Evolutionary conservation across 169 alveolate species (phyloP).

Genomic region (Plasmodium gonderi): DNA sequence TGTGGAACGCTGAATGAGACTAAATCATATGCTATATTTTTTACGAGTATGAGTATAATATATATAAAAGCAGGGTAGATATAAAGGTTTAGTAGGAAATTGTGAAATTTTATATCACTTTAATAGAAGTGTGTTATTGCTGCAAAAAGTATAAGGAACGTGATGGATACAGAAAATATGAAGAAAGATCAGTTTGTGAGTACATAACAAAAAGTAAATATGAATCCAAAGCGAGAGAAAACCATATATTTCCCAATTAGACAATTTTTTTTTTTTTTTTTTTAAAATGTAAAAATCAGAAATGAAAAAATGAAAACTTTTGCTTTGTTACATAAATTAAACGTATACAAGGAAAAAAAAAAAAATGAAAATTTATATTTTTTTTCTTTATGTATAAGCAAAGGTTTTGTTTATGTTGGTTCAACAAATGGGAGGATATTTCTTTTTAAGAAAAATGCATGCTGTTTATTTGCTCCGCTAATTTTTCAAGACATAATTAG

Average conservation of each 20-base stretch:
- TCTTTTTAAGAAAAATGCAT: constrained; percentile 35
- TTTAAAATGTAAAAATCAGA: background rate
- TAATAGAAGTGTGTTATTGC: too few species aligned
- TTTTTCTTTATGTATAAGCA: constrained; percentile 23
- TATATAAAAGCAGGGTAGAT: too few species aligned
- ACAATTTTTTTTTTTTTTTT: background rate
- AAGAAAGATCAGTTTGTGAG: background rate
- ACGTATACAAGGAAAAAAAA: constrained; percentile 3
- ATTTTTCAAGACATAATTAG: constrained; percentile 10
- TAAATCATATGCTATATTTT: background rate
- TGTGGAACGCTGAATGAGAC: background rate
- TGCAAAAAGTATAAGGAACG: too few species aligned
- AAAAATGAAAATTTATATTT: background rate
- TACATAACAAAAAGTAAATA: background rate
- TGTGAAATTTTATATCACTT: too few species aligned
- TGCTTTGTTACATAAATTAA: constrained; percentile 45
- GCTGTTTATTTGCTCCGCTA: background rate
- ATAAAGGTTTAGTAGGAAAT: too few species aligned
- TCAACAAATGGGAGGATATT: constrained; percentile 58
- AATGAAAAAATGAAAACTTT: constrained; percentile 63
- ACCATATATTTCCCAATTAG: background rate
- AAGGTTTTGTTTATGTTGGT: constrained; percentile 33
- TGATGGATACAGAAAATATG: background rate
- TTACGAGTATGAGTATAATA: background rate
- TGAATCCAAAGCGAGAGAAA: background rate